Evolutionary conservation across 2,329 filamentous ascomycete genomes (phyloP).

Genomic region (Hymenoscyphus repandus): DNA sequence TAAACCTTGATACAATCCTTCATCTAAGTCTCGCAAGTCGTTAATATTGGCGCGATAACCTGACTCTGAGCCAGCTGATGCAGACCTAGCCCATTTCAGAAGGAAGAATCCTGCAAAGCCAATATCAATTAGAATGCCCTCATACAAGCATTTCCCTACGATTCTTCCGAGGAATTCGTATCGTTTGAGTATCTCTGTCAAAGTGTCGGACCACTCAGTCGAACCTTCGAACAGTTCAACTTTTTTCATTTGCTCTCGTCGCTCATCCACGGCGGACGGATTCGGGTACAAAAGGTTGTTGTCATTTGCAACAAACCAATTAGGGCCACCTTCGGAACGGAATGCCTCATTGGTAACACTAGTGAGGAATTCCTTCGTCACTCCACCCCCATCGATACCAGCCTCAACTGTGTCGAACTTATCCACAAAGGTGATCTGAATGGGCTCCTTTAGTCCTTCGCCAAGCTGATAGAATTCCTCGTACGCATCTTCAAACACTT

Average conservation of each 20-base stretch:
- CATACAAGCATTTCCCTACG: conserved; percentile 94
- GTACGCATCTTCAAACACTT: conserved; percentile 81
- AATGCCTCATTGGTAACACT: conserved; percentile 86
- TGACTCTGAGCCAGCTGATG: conserved; percentile 59
- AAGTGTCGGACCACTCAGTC: conserved; percentile 49
- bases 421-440: conserved; percentile 95
- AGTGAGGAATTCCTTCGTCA: conserved; percentile 94
- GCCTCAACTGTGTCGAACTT: conserved; percentile 82
- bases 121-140: conserved; percentile 91
- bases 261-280: conserved; percentile 68
- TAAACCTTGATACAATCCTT: conserved; percentile 84
- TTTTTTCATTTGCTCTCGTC: conserved; percentile 51
- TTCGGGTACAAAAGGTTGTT: conserved; percentile 87
- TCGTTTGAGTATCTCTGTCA: conserved; percentile 59
- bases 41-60: conserved; percentile 90
- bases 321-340: conserved; percentile 47
- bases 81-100: conserved; percentile 83
- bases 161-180: conserved; percentile 92
- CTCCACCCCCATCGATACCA: conserved; percentile 93
- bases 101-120: conserved; percentile 94
- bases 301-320: conserved; percentile 77
- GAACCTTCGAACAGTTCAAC: conserved; percentile 47
- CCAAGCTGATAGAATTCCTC: conserved; percentile 76
- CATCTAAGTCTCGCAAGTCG: conserved; percentile 86
- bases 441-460: conserved; percentile 84